Percentiles rank a stretch among this genome's conserved stretches.
These are phyloP conservation scores for Lyophyllum semitale DNA, from an alignment of 768 basidiomycete species.

Conservation along the genomic window DNA sequence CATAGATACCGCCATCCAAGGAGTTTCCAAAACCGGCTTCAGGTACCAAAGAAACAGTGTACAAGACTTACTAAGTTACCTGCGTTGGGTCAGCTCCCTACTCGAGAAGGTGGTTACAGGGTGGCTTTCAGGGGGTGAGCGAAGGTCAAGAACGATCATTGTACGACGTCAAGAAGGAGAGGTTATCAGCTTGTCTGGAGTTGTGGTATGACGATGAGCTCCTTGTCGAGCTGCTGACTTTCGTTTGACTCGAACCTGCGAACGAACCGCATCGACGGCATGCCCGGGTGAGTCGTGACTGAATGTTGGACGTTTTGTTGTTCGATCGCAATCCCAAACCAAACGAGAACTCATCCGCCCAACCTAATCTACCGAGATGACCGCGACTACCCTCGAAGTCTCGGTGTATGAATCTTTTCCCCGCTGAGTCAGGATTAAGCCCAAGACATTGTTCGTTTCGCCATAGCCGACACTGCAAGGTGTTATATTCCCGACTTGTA, in stretches of 20 bases:
- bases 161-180: no score
- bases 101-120: background rate
- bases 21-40: background rate
- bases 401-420: background rate
- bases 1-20: background rate
- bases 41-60: background rate
- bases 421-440: background rate
- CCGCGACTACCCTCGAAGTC: background rate
- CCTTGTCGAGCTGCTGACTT: background rate
- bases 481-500: no score
- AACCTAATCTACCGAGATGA: background rate
- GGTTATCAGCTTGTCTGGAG: background rate
- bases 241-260: background rate
- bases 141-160: no score
- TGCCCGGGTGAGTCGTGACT: background rate
- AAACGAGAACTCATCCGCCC: background rate
- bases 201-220: background rate
- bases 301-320: background rate
- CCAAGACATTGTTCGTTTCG: background rate
- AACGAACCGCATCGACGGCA: background rate
- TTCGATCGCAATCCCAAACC: background rate
- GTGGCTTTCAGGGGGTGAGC: background rate
- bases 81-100: background rate
- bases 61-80: background rate
- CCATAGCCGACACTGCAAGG: no score